Percentiles rank a stretch among this genome's conserved stretches.
Evolutionary conservation across 169 alveolate genomes (phyloP).

Genomic region (Ichthyophthirius multifiliis): DNA sequence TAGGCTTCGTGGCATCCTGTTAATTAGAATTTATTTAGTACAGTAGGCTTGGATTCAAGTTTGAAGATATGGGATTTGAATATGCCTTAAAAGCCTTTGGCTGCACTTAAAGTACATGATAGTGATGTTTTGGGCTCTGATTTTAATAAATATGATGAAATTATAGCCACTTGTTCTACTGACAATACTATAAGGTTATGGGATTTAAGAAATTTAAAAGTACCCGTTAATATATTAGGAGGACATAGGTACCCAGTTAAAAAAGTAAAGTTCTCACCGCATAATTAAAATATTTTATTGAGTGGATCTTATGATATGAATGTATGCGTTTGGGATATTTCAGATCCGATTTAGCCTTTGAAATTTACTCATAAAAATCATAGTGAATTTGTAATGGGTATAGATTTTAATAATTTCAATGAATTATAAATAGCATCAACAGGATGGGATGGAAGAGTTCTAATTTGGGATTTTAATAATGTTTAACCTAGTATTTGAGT

Average conservation of each 20-base stretch:
- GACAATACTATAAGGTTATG: constrained; percentile 70
- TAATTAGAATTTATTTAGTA: constrained; percentile 53
- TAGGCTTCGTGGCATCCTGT: constrained; percentile 69
- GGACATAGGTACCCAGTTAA: constrained; percentile 73
- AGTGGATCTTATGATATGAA: constrained; percentile 81
- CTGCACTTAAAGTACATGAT: constrained; percentile 51
- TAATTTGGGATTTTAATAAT: constrained; percentile 26
- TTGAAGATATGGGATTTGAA: constrained; percentile 63
- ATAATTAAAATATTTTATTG: constrained; percentile 62
- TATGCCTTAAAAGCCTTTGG: constrained; percentile 51
- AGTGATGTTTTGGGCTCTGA: constrained; percentile 63
- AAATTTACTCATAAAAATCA: constrained; percentile 56
- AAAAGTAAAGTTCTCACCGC: constrained; percentile 72
- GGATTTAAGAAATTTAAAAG: constrained; percentile 46
- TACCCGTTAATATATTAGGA: constrained; percentile 50
- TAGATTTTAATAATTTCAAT: constrained; percentile 67
- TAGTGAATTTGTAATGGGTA: constrained; percentile 78
- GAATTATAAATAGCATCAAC: constrained; percentile 61
- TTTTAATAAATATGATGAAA: constrained; percentile 73
- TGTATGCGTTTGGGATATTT: constrained; percentile 63
- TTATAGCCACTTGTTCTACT: constrained; percentile 67
- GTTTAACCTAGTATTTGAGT: too few species aligned
- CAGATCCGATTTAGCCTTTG: constrained; percentile 35
- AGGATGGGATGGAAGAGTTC: constrained; percentile 66
- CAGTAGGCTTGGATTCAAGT: constrained; percentile 57